Evolutionary conservation across 73 alveolate species (phyloP).

Genomic region (Tetrahymena elliotti): DNA sequence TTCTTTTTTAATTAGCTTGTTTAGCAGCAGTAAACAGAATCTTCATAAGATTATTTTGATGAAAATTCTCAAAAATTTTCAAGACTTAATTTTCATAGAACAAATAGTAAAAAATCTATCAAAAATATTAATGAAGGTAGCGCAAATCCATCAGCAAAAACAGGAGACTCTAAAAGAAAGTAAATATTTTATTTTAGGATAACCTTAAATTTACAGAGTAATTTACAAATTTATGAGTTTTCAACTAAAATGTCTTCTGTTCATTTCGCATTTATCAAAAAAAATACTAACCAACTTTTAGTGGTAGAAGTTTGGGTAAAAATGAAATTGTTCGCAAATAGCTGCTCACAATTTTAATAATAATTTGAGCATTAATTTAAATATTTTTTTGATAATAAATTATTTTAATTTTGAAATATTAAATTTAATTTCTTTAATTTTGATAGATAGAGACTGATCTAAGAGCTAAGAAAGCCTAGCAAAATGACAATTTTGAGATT

Average conservation of each 20-base stretch:
- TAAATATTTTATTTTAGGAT: not conserved
- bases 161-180: not conserved
- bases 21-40: not conserved
- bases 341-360: too few species aligned
- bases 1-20: not conserved
- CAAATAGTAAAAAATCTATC: not conserved
- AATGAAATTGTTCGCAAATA: too few species aligned
- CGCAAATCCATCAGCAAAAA: not conserved
- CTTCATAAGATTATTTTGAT: not conserved
- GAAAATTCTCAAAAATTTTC: not conserved
- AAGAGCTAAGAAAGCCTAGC: not conserved
- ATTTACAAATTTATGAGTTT: too few species aligned
- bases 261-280: too few species aligned
- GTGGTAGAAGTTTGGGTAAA: too few species aligned
- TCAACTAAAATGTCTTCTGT: not conserved
- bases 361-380: too few species aligned
- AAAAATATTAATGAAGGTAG: not conserved
- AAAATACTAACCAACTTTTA: too few species aligned
- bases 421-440: not conserved
- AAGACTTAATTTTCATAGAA: not conserved
- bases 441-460: not conserved
- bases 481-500: not conserved
- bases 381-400: too few species aligned
- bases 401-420: too few species aligned
- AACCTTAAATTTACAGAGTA: too few species aligned